Base-by-base conservation (phyloP, 768 basidiomycete genomes). In the Suillus occidentalis region DNA sequence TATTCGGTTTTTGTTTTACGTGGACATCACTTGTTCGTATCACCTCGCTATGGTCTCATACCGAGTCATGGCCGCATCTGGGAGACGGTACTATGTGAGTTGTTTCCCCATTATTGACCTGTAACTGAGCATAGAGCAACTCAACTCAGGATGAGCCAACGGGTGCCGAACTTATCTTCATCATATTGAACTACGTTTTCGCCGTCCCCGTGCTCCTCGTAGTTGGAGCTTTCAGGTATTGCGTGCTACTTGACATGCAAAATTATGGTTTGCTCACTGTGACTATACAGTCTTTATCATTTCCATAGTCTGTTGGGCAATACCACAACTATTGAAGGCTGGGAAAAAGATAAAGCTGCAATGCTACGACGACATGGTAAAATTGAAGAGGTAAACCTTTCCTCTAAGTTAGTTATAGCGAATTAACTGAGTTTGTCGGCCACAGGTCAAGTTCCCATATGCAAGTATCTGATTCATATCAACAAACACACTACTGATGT, bases 261-360 rank as follows among this genome's bases (percentile, higher is more conserved):
- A 14, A 10, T 18, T 22, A 2, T 2, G 6, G 3, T 36, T 8
- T n/a, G 42, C 63, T 77, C 40, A 76, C 40, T 39, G n/a, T n/a
- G 16, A 60, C 47, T 55, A 18, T n/a, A 9, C 69, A 95, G 94
- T 61, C 63, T 98, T 25, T 99, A 95, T 72, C 97, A 99, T 69
- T 87, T 96, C 67, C 91, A 89, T 71, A 82, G 85, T 59, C 75
- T 98, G 34, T 70, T 84, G 7, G 84, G 83, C 12, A 99, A 99
- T 75, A 87, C 89, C 2, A 99, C 97, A 0, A 99, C 97, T 1
- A 98, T 99, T 59, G 97, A 99, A 78, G 88, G 91, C 0, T 97
- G 94, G 93, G 97, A 99, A 76, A 99, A 99, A 78, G 95, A 99
- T 72, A 96, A 91, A 76, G 94, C 88, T 1, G 90, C 95, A 6